phyloP scores from a whole-genome alignment of 805 yeast genomes.

The Lipomyces sp. region DNA sequence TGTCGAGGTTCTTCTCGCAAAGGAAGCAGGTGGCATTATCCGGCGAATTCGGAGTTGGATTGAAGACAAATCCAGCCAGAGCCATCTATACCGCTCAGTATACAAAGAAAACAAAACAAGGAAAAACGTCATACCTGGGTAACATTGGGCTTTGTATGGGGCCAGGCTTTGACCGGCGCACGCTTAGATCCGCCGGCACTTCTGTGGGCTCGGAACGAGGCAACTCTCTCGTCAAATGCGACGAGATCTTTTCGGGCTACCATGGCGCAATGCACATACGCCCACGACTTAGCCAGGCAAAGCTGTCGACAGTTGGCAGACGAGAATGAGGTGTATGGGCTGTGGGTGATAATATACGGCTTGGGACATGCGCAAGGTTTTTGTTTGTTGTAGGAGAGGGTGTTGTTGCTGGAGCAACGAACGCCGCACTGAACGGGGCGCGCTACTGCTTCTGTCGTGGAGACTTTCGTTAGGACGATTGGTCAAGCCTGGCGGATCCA shows the following conservation, averaged over 20 bases:
- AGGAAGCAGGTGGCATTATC: conserved; percentile 58
- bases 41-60: conserved; percentile 46
- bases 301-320: too few species aligned
- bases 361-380: too few species aligned
- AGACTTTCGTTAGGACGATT: too few species aligned
- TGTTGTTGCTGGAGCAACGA: too few species aligned
- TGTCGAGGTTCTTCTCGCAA: conserved; percentile 55
- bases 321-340: too few species aligned
- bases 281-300: neutral
- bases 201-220: conserved; percentile 21
- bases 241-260: conserved; percentile 9
- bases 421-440: too few species aligned
- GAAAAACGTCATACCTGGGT: conserved; percentile 26
- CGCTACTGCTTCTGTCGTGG: too few species aligned
- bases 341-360: too few species aligned
- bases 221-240: conserved; percentile 27
- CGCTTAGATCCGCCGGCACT: conserved; percentile 9
- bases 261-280: conserved; percentile 2
- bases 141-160: conserved; percentile 23
- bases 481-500: too few species aligned
- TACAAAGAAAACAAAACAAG: neutral
- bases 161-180: conserved; percentile 21
- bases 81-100: conserved; percentile 40
- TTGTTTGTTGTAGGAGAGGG: too few species aligned
- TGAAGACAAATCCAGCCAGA: conserved; percentile 58